Evolutionary conservation across 768 basidiomycete species (phyloP), one percentile per base, ranked within the genome.

Genomic region (Leccinum olivaceopallidum): DNA sequence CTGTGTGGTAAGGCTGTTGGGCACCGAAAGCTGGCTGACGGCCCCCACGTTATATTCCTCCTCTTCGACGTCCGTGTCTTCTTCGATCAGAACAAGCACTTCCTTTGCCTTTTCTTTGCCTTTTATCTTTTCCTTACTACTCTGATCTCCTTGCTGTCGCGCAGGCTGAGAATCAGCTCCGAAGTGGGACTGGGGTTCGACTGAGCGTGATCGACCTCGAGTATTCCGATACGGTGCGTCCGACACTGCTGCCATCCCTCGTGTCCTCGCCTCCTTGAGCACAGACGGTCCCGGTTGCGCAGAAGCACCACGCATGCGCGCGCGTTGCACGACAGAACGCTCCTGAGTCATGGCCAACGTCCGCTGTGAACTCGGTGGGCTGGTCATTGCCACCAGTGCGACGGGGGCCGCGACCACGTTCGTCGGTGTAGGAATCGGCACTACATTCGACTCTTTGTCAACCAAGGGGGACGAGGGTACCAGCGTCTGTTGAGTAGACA

Each of bases 401-500:
- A 24, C 24, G 24, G 48, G 48, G 18, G 10, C 32, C 22, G 57
- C 52, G 1, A 34, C 37, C 30, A 18, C 47, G 8, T 28, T 60
- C n/a, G 36, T 34, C 18, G 60, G 44, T 2, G 56, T 48, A 8
- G 39, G 26, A 36, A 7, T 9, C 4, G 24, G 24, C 7, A 18
- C 37, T 2, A 30, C 2, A 12, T 16, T 7, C 24, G 4, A 51
- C 12, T 59, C 54, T 20, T 58, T 70, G 9, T 39, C 55, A 9
- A 47, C 24, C 24, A 5, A 18, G 1, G 13, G 51, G 44, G 72
- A 68, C 18, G 72, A 68, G 1, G 63, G 63, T 5, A 75, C 53
- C 44, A 73, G 26, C 0, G 72, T 73, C 30, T 61, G 61, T 26
- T 75, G 72, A 6, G 73, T 73, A 54, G 65, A 60, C 10, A 32